Evolutionary conservation across 257 asterid species (phyloP), one percentile per base, ranked within the genome.

Genomic region (Scutellaria galericulata): DNA sequence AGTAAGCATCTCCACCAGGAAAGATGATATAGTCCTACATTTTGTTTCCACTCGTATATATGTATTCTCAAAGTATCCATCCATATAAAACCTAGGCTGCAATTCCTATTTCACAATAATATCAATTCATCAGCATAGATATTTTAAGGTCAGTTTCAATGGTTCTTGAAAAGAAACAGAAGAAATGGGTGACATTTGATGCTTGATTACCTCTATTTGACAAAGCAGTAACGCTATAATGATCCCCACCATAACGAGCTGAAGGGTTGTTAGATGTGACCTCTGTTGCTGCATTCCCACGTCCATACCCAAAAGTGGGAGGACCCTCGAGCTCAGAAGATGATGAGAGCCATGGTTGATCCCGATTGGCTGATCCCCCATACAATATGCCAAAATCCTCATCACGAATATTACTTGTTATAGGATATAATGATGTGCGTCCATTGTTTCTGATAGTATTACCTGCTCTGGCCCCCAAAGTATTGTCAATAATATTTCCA

Each of bases 201-300:
- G 24, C 37, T 31, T 31, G 37, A 62, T 64, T 74, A 87, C 97
- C 97, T 87, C 96, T 83, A 86, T 77, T 86, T 72, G 94, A 78
- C 74, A 88, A 77, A 74, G 80, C 74, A 9, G 78, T 54, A 80
- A 84, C 79, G 62, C 79, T 79, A 84, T 82, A 87, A 78, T 76
- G 86, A 78, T 76, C 81, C 72, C 94, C 96, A 65, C 76, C 87
- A 74, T 80, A 86, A 70, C 75, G 86, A 75, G 81, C 81, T 7
- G 88, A 66, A 78, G 37, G 37, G 37, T 62, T 83, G 74, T 74
- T 81, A 42, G 89, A 83, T 44, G 86, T 64, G 74, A 64, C 86
- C 75, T 81, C 82, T 27, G 83, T 75, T 35, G 84, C 60, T 51
- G 77, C 68, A 81, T 45, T 87, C 22, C 78, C 81, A 39, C 68